A percentile compares a stretch with the other conserved stretches of the same genome.
Conservation (phyloP, 2,329 filamentous ascomycete species). For the Fusarium pseudoanthophilum region DNA sequence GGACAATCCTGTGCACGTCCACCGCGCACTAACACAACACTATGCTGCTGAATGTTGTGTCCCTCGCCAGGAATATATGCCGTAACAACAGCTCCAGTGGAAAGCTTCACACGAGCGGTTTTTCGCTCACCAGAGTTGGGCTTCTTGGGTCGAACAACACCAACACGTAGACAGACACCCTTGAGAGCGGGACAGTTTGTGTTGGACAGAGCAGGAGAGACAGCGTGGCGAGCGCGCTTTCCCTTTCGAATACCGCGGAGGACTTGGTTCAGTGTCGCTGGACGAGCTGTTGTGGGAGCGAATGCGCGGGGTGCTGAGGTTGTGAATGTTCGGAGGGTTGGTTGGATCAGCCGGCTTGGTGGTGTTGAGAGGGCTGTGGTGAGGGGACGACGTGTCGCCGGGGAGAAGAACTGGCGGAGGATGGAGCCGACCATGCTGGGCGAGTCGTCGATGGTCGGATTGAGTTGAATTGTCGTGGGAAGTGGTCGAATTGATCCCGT, state of each 20-base stretch:
- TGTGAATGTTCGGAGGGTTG: slow-evolving; percentile 48
- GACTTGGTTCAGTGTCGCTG: slow-evolving; percentile 79
- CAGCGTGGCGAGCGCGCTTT: slow-evolving; percentile 84
- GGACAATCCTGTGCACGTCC: slow-evolving; percentile 97
- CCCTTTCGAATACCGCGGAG: slow-evolving; percentile 79
- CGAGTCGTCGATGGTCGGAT: slow-evolving; percentile 34
- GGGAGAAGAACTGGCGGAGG: slow-evolving; percentile 51
- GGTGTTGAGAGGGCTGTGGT: slow-evolving; percentile 30
- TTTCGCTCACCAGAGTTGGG: slow-evolving; percentile 98
- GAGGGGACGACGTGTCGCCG: slow-evolving; percentile 45
- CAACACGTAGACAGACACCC: slow-evolving; percentile 95
- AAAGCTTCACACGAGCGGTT: slow-evolving; percentile 90
- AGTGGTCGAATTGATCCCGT: slow-evolving; percentile 21
- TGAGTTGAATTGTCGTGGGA: background rate
- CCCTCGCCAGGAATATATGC: slow-evolving; percentile 98
- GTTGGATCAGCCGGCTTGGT: slow-evolving; percentile 32
- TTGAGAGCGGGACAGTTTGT: slow-evolving; percentile 83
- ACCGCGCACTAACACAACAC: slow-evolving; percentile 93
- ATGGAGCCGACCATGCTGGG: slow-evolving; percentile 51
- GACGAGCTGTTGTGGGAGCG: slow-evolving; percentile 58
- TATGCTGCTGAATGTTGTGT: slow-evolving; percentile 99
- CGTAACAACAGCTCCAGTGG: slow-evolving; percentile 86
- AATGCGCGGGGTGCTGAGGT: slow-evolving; percentile 47
- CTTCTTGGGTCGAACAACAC: slow-evolving; percentile 96
- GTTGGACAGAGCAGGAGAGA: slow-evolving; percentile 83